Base-by-base conservation (phyloP, 257 asterid genomes). In the Rhazya stricta region DNA sequence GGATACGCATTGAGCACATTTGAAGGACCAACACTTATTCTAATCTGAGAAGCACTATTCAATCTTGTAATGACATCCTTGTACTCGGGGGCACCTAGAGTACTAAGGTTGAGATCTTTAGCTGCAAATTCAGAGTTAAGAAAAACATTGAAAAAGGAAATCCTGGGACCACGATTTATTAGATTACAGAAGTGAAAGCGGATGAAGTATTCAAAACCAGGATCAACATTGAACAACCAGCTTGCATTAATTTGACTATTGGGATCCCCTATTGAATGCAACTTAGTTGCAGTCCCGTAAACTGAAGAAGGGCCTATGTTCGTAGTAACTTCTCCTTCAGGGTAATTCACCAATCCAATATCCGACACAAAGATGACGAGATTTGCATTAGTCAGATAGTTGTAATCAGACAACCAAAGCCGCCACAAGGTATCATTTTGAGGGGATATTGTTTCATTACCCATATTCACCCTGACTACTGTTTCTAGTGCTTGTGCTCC, bases 141-240 rank as follows among this genome's bases (percentile, higher is more conserved):
- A 71, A 70, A 84, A 12, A 84, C 81, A 29, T 77, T 77, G 73
- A 84, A 81, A 50, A 74, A 51, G 4, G 77, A 68, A 32, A 71
- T 30, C n/a, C 25, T 23, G 4, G 62, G 58, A 56, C 39, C 7
- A 37, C 72, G 43, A 54, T 67, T 48, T 50, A 79, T 32, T 12
- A 84, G 72, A 68, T 84, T 82, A 56, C 86, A 84, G 23, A 84
- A 84, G 48, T 84, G 85, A 43, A 79, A 84, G 9, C 88, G 77
- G 61, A 84, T 34, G 54, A 84, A 79, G 80, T 84, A 84, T 12
- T 77, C 82, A 56, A 84, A 84, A 11, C 85, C 86, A 48, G 81
- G 82, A 81, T 79, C 77, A 36, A 81, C 84, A 23, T 51, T 54
- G 60, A 84, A 84, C 75, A 39, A 60, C 88, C 88, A 84, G 6